These are phyloP conservation scores for Arabis hirsuta DNA, from an alignment of 345 rosid species.

Conservation along the genomic window DNA sequence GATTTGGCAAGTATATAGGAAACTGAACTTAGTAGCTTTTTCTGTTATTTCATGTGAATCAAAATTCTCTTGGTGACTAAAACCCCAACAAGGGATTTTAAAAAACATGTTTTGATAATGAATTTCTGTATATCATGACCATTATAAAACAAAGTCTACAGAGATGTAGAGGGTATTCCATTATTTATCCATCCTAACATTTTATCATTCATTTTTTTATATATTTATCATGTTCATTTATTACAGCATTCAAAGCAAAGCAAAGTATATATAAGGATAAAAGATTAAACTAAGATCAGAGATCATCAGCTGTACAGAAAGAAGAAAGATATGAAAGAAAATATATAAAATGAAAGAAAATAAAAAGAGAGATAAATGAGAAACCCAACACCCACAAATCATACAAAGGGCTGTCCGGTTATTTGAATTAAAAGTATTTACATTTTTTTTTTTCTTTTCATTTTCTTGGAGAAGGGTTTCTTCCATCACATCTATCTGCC, in stretches of 20 bases:
- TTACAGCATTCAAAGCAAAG: slow-evolving; percentile 34
- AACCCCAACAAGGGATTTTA: slow-evolving; percentile 54
- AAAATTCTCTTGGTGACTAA: slow-evolving; percentile 29
- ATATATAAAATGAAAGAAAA: neutral
- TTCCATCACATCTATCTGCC: slow-evolving; percentile 88
- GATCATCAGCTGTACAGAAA: slow-evolving; percentile 55
- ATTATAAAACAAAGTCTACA: slow-evolving; percentile 20
- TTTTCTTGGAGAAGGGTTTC: slow-evolving; percentile 37
- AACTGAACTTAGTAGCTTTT: slow-evolving; percentile 35
- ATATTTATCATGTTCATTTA: slow-evolving; percentile 1
- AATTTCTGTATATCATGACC: slow-evolving; percentile 44
- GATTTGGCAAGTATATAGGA: slow-evolving; percentile 43
- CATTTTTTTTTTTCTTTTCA: slow-evolving; percentile 25
- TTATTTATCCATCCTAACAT: neutral
- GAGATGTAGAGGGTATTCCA: neutral
- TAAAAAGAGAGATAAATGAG: slow-evolving; percentile 6
- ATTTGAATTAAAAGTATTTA: slow-evolving; percentile 24
- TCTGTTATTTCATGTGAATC: slow-evolving; percentile 36
- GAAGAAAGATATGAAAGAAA: slow-evolving; percentile 42
- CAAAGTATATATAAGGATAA: slow-evolving; percentile 46
- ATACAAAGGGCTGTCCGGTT: slow-evolving; percentile 36
- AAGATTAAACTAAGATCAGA: slow-evolving; percentile 47
- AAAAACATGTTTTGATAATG: slow-evolving; percentile 60
- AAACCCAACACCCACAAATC: slow-evolving; percentile 41
- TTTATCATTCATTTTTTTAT: neutral